phyloP scores from a whole-genome alignment of 192 early-diverging fungal genomes.

The Ambispora gerdemannii region DNA sequence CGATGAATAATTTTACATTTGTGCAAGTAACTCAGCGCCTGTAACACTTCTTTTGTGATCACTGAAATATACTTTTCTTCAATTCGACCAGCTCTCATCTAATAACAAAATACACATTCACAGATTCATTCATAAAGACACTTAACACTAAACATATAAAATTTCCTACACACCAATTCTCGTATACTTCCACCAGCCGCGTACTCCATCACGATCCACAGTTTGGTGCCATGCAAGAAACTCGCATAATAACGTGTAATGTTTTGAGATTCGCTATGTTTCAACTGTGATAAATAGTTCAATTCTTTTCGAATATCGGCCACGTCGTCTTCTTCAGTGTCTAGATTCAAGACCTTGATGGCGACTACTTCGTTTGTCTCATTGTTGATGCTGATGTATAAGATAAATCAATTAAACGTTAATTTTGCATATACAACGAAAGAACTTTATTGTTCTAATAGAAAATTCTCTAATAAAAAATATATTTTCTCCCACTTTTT shows the following conservation, averaged over 20 bases:
- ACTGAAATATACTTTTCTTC: slow-evolving; percentile 88
- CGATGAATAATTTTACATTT: slow-evolving; percentile 94
- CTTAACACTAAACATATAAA: not conserved
- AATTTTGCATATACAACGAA: not conserved
- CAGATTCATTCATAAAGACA: not conserved
- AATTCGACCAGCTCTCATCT: slow-evolving; percentile 77
- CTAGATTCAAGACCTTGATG: slow-evolving; percentile 96
- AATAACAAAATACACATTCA: slow-evolving; percentile 4
- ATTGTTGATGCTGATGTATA: slow-evolving; percentile 60
- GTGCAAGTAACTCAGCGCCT: slow-evolving; percentile 90
- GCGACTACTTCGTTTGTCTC: slow-evolving; percentile 79
- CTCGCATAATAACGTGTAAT: slow-evolving; percentile 94
- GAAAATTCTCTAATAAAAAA: not conserved
- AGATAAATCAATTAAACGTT: not conserved
- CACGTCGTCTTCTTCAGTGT: slow-evolving; percentile 95
- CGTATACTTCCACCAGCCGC: slow-evolving; percentile 91
- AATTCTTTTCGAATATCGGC: slow-evolving; percentile 95
- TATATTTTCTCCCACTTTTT: not conserved
- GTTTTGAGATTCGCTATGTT: slow-evolving; percentile 76
- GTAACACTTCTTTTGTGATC: slow-evolving; percentile 83
- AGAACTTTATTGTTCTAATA: not conserved
- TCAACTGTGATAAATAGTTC: slow-evolving; percentile 78
- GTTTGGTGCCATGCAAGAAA: slow-evolving; percentile 82
- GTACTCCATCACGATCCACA: slow-evolving; percentile 99
- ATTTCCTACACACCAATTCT: slow-evolving; percentile 53